phyloP scores from a whole-genome alignment of 306 rosid species.

The Pterocarpus macrocarpus region DNA sequence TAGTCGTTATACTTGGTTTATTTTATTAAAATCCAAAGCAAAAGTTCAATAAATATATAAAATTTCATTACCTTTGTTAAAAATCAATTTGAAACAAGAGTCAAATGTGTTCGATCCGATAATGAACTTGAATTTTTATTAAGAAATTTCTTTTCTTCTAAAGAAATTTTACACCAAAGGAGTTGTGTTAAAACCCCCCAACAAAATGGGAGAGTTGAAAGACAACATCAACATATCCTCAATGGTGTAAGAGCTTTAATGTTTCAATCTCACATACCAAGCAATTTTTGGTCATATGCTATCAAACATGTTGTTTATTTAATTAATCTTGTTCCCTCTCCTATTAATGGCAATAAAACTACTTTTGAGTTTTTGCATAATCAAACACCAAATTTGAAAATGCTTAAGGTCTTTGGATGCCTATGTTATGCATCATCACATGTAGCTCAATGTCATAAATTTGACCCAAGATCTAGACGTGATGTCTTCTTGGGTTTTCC shows the following conservation, averaged over 20 bases:
- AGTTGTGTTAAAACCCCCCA: background rate
- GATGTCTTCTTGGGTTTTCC: too few species aligned
- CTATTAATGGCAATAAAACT: background rate
- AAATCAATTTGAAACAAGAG: background rate
- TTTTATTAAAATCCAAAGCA: background rate
- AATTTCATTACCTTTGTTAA: background rate
- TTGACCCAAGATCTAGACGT: too few species aligned
- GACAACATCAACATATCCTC: too few species aligned
- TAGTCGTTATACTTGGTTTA: too few species aligned
- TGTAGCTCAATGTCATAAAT: too few species aligned
- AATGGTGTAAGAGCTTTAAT: too few species aligned
- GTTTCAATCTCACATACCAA: background rate
- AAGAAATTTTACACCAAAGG: background rate
- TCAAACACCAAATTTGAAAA: background rate
- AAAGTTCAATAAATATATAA: background rate
- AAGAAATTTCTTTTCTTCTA: background rate
- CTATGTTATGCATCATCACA: too few species aligned
- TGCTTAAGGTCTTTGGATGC: too few species aligned
- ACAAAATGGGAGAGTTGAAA: background rate
- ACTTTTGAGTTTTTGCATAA: background rate
- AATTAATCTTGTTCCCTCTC: too few species aligned
- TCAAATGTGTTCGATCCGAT: background rate
- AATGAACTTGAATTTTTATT: background rate
- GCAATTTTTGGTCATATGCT: background rate
- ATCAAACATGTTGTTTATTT: too few species aligned